Percentiles rank a stretch among this genome's conserved stretches.
Evolutionary conservation across 768 basidiomycete species (phyloP).

Genomic region (Leucogyrophana mollusca): DNA sequence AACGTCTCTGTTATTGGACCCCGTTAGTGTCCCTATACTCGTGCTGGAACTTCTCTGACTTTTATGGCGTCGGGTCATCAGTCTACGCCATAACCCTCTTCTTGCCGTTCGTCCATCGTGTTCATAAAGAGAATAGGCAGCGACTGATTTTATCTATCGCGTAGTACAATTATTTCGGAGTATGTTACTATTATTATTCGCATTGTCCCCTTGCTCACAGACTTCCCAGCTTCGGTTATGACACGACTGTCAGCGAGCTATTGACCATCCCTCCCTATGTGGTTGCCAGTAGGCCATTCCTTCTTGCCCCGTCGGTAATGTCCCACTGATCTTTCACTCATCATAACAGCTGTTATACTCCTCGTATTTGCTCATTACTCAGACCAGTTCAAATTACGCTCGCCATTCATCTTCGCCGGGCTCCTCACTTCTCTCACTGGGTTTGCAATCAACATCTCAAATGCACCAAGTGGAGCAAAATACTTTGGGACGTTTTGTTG

Average conservation of each 20-base stretch:
- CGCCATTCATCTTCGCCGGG: constrained; percentile 55
- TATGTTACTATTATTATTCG: constrained; percentile 13
- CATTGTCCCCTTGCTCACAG: constrained; percentile 2
- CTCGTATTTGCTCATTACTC: constrained; percentile 54
- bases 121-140: not conserved
- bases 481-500: constrained; percentile 70
- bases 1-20: constrained; percentile 59
- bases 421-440: constrained; percentile 52
- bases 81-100: constrained; percentile 67
- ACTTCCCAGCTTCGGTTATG: constrained; percentile 50
- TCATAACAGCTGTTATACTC: constrained; percentile 42
- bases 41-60: not conserved
- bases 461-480: constrained; percentile 51
- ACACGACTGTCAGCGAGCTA: constrained; percentile 52
- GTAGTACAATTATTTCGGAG: constrained; percentile 60
- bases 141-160: not conserved
- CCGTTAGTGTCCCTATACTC: constrained; percentile 37
- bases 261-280: constrained; percentile 67
- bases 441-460: constrained; percentile 59
- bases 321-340: not conserved
- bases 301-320: not conserved
- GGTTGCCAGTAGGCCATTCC: constrained; percentile 46
- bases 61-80: constrained; percentile 15
- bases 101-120: constrained; percentile 46
- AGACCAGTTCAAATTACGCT: constrained; percentile 52